A percentile compares a stretch with the other conserved stretches of the same genome.
These are phyloP conservation scores for Cinnamomum chago DNA, from an alignment of 164 flowering plant genomes.

Conservation along the genomic window DNA sequence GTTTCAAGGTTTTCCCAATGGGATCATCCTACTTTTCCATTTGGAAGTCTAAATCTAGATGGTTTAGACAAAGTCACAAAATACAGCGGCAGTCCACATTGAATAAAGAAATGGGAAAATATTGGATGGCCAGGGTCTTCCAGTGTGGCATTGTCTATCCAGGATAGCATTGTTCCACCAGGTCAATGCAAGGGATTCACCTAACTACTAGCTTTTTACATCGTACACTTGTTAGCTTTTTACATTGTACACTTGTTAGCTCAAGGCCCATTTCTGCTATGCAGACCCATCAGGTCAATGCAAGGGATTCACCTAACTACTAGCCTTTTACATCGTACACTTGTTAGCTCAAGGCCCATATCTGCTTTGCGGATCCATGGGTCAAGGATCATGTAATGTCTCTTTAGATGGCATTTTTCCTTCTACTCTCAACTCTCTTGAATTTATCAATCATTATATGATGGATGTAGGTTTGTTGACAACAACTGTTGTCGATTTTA, in stretches of 20 bases:
- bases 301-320: background rate
- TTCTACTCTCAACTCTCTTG: background rate
- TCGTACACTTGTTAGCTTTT: background rate
- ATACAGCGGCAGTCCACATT: background rate
- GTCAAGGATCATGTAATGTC: background rate
- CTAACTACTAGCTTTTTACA: background rate
- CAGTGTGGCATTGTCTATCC: background rate
- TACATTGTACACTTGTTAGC: background rate
- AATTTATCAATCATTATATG: background rate
- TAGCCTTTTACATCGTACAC: background rate
- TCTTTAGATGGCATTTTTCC: background rate
- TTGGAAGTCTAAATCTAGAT: background rate
- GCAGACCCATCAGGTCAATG: background rate
- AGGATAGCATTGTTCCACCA: background rate
- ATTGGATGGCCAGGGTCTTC: background rate
- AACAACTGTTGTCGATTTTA: slow-evolving; percentile 1
- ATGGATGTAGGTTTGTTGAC: background rate
- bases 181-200: background rate
- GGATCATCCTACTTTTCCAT: background rate
- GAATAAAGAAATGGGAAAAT: background rate
- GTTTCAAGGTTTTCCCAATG: background rate
- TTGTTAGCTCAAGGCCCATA: background rate
- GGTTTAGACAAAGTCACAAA: background rate
- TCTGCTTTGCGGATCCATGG: background rate
- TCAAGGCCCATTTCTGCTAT: background rate